These are phyloP conservation scores for Ensete glaucum DNA, from an alignment of 176 grass and related monocot genomes.

Conservation along the genomic window DNA sequence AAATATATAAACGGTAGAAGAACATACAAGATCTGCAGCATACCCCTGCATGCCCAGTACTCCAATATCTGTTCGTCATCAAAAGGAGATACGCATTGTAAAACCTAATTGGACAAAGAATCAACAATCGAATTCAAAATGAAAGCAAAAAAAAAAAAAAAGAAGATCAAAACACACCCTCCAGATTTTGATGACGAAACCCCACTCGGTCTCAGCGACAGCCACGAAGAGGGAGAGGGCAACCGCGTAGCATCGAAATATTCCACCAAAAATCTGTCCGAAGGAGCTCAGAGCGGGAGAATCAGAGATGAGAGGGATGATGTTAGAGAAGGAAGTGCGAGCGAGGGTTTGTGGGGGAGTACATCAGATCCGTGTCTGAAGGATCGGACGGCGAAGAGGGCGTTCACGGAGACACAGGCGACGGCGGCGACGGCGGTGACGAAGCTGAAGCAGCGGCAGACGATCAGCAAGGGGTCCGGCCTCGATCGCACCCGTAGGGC, in stretches of 20 bases:
- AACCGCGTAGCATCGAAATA: slow-evolving; percentile 86
- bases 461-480: slow-evolving; percentile 67
- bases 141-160: background rate
- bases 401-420: slow-evolving; percentile 75
- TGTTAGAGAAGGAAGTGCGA: background rate
- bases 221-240: slow-evolving; percentile 59
- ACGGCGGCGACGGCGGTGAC: slow-evolving; percentile 58
- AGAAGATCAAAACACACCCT: slow-evolving; percentile 28
- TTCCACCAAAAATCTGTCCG: slow-evolving; percentile 69
- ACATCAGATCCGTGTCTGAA: slow-evolving; percentile 56
- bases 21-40: slow-evolving; percentile 95
- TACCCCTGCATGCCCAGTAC: slow-evolving; percentile 75
- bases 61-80: slow-evolving; percentile 50
- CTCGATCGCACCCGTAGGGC: background rate
- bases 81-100: background rate
- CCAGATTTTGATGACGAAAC: slow-evolving; percentile 50
- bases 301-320: background rate
- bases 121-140: background rate
- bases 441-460: slow-evolving; percentile 81
- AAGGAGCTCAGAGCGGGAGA: slow-evolving; percentile 1
- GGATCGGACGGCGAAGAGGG: slow-evolving; percentile 53
- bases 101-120: background rate
- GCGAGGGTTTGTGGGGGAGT: background rate
- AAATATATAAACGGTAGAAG: background rate
- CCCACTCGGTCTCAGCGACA: slow-evolving; percentile 82